Evolutionary conservation across 208 protist genomes (phyloP).

Genomic region (Crithidia thermophila): DNA sequence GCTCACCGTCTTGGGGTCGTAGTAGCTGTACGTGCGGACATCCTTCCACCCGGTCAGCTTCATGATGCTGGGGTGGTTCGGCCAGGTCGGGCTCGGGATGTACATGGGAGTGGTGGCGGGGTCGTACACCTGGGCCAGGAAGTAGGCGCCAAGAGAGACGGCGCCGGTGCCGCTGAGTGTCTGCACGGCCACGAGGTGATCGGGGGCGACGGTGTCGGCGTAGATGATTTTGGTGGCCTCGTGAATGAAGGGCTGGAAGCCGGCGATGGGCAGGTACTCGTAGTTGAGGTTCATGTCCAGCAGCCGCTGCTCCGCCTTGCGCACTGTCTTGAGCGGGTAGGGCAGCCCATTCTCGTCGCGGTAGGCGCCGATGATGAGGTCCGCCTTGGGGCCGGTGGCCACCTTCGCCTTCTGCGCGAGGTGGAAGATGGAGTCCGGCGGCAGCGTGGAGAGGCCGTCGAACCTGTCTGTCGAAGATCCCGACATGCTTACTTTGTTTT

Average conservation of each 20-base stretch:
- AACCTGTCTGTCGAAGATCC: slow-evolving; percentile 4
- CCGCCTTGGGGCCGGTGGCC: slow-evolving; percentile 90
- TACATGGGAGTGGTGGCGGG: slow-evolving; percentile 60
- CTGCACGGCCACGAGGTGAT: slow-evolving; percentile 77
- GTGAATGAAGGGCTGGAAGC: slow-evolving; percentile 84
- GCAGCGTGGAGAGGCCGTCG: slow-evolving; percentile 21
- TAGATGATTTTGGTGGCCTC: slow-evolving; percentile 10
- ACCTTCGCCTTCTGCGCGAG: slow-evolving; percentile 38
- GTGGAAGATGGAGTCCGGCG: slow-evolving; percentile 17
- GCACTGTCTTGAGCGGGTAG: slow-evolving; percentile 92
- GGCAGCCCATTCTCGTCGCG: slow-evolving; percentile 94
- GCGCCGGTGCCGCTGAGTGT: slow-evolving; percentile 93
- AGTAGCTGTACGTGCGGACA: slow-evolving; percentile 84
- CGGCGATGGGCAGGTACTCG: slow-evolving; percentile 98
- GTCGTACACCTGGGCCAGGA: slow-evolving; percentile 50
- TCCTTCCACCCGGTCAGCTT: slow-evolving; percentile 55
- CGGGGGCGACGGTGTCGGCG: slow-evolving; percentile 18
- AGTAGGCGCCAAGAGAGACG: slow-evolving; percentile 62
- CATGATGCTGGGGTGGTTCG: slow-evolving; percentile 84
- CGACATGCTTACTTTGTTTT: slow-evolving; percentile 33
- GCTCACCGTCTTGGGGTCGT: slow-evolving; percentile 51
- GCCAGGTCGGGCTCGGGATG: slow-evolving; percentile 87
- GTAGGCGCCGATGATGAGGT: slow-evolving; percentile 98
- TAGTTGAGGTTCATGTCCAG: slow-evolving; percentile 88
- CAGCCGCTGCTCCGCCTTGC: slow-evolving; percentile 83